Evolutionary conservation across 495 filamentous ascomycete genomes (phyloP).

Genomic region (Physcia stellaris): DNA sequence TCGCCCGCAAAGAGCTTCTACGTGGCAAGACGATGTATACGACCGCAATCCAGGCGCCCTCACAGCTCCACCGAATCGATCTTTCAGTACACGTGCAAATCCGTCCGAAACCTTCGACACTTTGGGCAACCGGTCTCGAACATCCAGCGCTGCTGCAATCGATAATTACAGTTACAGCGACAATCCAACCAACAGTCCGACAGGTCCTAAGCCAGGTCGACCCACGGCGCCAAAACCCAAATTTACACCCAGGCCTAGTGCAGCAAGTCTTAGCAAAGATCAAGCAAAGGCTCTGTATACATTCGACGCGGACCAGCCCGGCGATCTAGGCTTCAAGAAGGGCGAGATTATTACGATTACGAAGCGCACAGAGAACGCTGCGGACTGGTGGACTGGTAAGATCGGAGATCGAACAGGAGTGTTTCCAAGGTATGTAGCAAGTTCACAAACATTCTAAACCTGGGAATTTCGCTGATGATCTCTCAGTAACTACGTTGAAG

Average conservation of each 20-base stretch:
- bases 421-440: constrained; percentile 32
- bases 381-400: constrained; percentile 76
- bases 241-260: constrained; percentile 45
- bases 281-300: constrained; percentile 83
- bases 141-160: constrained; percentile 33
- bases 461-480: not conserved
- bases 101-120: constrained; percentile 36
- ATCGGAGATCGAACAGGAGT: constrained; percentile 52
- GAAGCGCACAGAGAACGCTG: constrained; percentile 85
- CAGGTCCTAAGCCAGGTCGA: constrained; percentile 38
- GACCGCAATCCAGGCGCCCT: constrained; percentile 44
- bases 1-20: constrained; percentile 52
- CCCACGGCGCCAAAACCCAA: constrained; percentile 82
- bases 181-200: too few relatives aligned
- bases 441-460: not conserved
- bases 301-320: constrained; percentile 86
- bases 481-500: not conserved
- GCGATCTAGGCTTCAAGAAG: constrained; percentile 92
- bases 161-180: constrained; percentile 50
- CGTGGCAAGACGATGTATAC: constrained; percentile 85
- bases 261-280: constrained; percentile 55
- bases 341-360: constrained; percentile 94
- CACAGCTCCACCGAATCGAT: constrained; percentile 24
- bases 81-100: constrained; percentile 35
- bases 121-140: constrained; percentile 23